phyloP scores from a whole-genome alignment of 1,139 yeast genomes.

The Scheffersomyces quercinus region DNA sequence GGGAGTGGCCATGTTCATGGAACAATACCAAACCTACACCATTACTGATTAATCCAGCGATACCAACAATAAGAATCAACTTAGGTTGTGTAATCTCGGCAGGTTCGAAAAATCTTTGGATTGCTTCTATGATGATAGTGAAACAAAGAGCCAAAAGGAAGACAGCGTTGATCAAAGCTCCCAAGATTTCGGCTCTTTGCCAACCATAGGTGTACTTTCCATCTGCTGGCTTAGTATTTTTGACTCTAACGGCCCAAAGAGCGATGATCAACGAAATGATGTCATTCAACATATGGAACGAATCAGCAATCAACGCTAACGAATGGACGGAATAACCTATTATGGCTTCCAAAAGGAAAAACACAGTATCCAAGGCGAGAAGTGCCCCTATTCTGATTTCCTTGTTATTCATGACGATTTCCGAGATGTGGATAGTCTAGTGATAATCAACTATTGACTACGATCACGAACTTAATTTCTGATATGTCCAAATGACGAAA shows the following conservation, averaged over 20 bases:
- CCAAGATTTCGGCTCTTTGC: conserved; percentile 94
- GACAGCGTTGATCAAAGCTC: conserved; percentile 92
- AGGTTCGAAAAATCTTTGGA: conserved; percentile 84
- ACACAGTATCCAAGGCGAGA: conserved; percentile 73
- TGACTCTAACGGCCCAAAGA: conserved; percentile 92
- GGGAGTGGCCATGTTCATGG: conserved; percentile 87
- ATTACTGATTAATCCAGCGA: conserved; percentile 80
- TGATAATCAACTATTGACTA: no score
- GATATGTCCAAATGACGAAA: no score
- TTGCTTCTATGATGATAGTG: conserved; percentile 88
- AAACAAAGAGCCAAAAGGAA: conserved; percentile 89
- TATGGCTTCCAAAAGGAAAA: conserved; percentile 82
- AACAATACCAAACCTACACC: conserved; percentile 80
- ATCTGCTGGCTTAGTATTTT: conserved; percentile 80
- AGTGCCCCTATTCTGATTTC: conserved; percentile 75
- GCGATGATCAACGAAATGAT: conserved; percentile 88
- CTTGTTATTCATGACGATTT: conserved; percentile 44
- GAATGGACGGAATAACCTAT: conserved; percentile 91
- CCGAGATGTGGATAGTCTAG: no score
- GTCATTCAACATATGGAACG: conserved; percentile 97
- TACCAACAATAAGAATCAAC: conserved; percentile 78
- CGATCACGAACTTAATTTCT: no score
- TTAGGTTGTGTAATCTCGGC: conserved; percentile 77
- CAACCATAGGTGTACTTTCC: conserved; percentile 92
- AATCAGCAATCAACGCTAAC: conserved; percentile 89